Base-by-base conservation (phyloP, 2,329 filamentous ascomycete species). In the Xylariaceae sp. region DNA sequence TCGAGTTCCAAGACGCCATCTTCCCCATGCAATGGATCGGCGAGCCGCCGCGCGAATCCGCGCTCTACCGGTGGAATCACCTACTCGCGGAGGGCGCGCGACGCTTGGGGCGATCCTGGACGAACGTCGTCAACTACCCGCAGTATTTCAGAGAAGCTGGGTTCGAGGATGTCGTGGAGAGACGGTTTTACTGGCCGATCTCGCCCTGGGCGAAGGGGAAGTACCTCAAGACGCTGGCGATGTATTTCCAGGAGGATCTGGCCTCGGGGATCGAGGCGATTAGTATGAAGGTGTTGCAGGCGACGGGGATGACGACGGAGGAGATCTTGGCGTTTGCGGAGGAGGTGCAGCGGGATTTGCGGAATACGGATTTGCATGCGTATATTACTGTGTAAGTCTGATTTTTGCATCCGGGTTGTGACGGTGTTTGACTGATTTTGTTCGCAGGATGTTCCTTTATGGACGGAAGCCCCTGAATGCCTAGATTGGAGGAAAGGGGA, bases 1-100 rank as follows among this genome's bases (percentile, higher is more conserved):
- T 76, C 51, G 76, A 78, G 62, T 68, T 72, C n/a, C 69, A 71
- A 34, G 69, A 77, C 52, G 67, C 65, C 0, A 42, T 69, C 37
- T 70, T 72, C 55, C 69, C 68, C 7, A 64, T 72, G 62, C 55
- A 60, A 57, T 72, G 69, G 61, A 64, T 70, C 23, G 71, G 70
- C 44, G 71, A 67, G 8, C 69, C 71, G 4, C 71, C 69, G n/a
- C 69, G 64, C 45, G 69, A 67, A n/a, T 70, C 68, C 1, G 66
- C 67, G 2, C 65, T 71, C 55, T 70, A 70, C 57, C 66, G 71
- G 39, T 72, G 71, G 71, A 71, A 71, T 60, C 56, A 69, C 44
- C 62, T 69, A 18, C 69, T 74, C 53, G 58, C 73, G 11, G 70
- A 75, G 48, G 71, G 69, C 1, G 59, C 70, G 35, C 6, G 54